Evolutionary conservation across 495 filamentous ascomycete genomes (phyloP).

Genomic region (Lepraria neglecta): DNA sequence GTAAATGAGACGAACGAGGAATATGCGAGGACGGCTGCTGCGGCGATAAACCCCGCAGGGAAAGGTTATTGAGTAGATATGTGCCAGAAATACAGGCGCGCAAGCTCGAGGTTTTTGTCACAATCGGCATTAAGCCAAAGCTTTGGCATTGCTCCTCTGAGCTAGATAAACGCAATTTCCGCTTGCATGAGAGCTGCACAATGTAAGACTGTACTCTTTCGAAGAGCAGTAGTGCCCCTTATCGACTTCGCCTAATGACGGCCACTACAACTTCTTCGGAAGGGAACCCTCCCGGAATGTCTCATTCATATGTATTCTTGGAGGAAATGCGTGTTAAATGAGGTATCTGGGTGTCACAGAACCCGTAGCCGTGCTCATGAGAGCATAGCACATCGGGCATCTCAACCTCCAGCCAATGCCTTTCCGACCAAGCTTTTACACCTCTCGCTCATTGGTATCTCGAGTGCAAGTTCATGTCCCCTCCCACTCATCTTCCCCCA

Average conservation of each 20-base stretch:
- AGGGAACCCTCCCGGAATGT: not conserved
- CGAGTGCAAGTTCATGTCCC: constrained; percentile 61
- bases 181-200: not conserved
- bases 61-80: constrained; percentile 16
- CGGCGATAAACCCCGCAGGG: constrained; percentile 29
- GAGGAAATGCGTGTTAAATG: not conserved
- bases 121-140: not conserved
- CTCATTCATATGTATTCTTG: not conserved
- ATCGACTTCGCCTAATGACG: not conserved
- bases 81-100: not conserved
- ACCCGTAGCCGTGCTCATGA: not conserved
- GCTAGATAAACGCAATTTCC: not conserved
- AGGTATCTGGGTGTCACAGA: not conserved
- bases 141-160: not conserved
- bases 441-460: constrained; percentile 55
- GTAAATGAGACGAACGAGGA: constrained; percentile 48
- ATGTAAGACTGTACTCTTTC: too few relatives aligned
- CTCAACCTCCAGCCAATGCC: constrained; percentile 45
- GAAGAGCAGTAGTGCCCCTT: not conserved
- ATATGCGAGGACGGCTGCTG: constrained; percentile 47
- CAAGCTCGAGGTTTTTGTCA: not conserved
- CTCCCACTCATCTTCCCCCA: constrained; percentile 73
- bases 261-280: not conserved
- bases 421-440: constrained; percentile 54
- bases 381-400: not conserved